A percentile compares a stretch with the other conserved stretches of the same genome.
These are phyloP conservation scores for Debaryomycetaceae sp. DNA, from an alignment of 1,139 yeast species.

Conservation along the genomic window DNA sequence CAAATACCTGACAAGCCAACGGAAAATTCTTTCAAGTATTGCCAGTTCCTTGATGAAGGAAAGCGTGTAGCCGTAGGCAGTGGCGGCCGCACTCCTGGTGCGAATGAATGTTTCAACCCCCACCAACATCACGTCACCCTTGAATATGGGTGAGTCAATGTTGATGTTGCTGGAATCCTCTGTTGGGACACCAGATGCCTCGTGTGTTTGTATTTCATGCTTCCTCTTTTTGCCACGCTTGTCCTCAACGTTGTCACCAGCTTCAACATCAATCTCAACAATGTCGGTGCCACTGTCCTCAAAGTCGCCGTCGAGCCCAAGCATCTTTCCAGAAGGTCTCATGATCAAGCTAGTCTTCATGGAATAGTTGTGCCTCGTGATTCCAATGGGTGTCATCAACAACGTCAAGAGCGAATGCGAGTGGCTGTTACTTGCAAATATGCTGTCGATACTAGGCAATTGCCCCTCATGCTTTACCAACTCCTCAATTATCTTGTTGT, in stretches of 20 bases:
- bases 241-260: constrained; percentile 13
- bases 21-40: constrained; percentile 33
- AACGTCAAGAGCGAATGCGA: constrained; percentile 62
- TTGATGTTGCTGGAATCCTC: constrained; percentile 63
- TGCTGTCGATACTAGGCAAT: constrained; percentile 36
- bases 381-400: constrained; percentile 91
- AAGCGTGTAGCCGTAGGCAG: constrained; percentile 69
- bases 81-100: constrained; percentile 73
- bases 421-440: constrained; percentile 42
- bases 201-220: constrained; percentile 11
- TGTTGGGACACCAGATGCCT: constrained; percentile 43
- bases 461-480: constrained; percentile 26
- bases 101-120: constrained; percentile 72
- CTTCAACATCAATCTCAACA: constrained; percentile 17
- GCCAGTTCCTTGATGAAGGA: constrained; percentile 47
- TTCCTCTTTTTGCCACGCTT: constrained; percentile 35
- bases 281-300: constrained; percentile 12
- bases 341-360: constrained; percentile 74
- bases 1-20: constrained; percentile 37
- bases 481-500: constrained; percentile 51
- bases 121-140: constrained; percentile 86
- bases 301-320: constrained; percentile 21
- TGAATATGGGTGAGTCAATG: constrained; percentile 88
- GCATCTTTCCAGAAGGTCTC: constrained; percentile 71
- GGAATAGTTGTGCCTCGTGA: constrained; percentile 80